Base-by-base conservation (phyloP, 2,329 filamentous ascomycete species). In the Aspergillaceae sp. region DNA sequence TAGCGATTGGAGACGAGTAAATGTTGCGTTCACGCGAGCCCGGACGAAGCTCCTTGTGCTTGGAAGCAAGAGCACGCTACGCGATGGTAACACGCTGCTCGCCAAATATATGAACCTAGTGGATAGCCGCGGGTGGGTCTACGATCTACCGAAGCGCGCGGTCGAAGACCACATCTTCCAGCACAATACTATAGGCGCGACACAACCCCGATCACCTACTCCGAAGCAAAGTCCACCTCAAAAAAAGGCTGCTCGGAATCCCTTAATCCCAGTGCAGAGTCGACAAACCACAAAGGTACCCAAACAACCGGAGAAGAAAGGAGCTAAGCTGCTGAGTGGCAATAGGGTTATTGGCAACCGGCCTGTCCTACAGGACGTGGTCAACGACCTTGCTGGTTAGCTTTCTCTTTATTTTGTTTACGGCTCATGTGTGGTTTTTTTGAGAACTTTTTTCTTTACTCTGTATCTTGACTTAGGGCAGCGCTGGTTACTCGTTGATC, bases 1-100 rank as follows among this genome's bases (percentile, higher is more conserved):
- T 29, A 86, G 85, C 50, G 92, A 98, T 65, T 94, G 89, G 86
- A 75, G 92, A 46, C 74, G 92, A 42, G 89, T 98, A 62, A 98
- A 98, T 57, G 92, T 98, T 3, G 92, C 92, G 0, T 87, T 98
- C 53, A 98, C 92, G 3, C 77, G 92, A 29, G 92, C 92, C 26
- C 87, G 90, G 63, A 92, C 86, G 0, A 98, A 98, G 71, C 71
- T 98, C 33, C 74, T 98, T 1, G 84, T 98, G 8, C 68, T 98
- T 0, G 92, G 92, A 7, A 94, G 87, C 64, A 79, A 80, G 60
- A 76, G 74, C 46, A 98, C 92, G 0, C 71, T 98, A n/a, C 69
- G 70, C 9, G 68, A 72, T 19, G 71, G 69, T 2, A 83, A 87
- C 54, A 86, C 89, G 56, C 82, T 97, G 68, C 74, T 98, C 9